Base-by-base conservation (phyloP, 2,329 filamentous ascomycete genomes). In the Botrytis paeoniae region DNA sequence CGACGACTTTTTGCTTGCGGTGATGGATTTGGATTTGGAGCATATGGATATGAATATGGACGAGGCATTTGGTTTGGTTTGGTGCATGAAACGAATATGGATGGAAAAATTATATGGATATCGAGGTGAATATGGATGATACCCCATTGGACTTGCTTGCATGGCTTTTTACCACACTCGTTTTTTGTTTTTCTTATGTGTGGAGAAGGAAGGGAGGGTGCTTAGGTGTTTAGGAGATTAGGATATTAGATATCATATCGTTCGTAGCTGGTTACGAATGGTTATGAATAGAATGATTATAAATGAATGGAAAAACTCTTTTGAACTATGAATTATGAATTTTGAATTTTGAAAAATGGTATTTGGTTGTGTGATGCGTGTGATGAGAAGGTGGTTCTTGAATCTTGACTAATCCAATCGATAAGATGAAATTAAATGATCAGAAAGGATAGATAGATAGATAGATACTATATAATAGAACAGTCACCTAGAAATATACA, bases 61-160 rank as follows among this genome's bases (percentile, higher is more conserved):
- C 35, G 14, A 18, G 25, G 35, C 48, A 41, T n/a, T 54, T 14
- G 48, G 12, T 41, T 57, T 68, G 35, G 64, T 39, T 57, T 68
- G 64, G 64, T 39, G 35, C 64, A n/a, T 62, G 60, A 22, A 62
- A 39, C 7, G 35, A 12, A 35, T 35, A 37, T 37, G 22, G n/a
- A n/a, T n/a, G n/a, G n/a, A n/a, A 48, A 51, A n/a, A 39, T 45
- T n/a, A 54, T 14, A 39, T 68, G 45, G 16, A 68, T 41, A 54
- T 66, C n/a, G n/a, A 69, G 32, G 65, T 68, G 45, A 9, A 68
- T 41, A 54, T 66, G 37, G n/a, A 69, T 41, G 65, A 69, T 69
- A 57, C 65, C 48, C 35, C n/a, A 41, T 18, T 68, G 25, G 64
- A 16, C 64, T 66, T 37, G 14, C 63, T 54, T 29, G 25, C 64